These are phyloP conservation scores for Chlorophyllum brunneum DNA, from an alignment of 768 basidiomycete genomes.

Conservation along the genomic window DNA sequence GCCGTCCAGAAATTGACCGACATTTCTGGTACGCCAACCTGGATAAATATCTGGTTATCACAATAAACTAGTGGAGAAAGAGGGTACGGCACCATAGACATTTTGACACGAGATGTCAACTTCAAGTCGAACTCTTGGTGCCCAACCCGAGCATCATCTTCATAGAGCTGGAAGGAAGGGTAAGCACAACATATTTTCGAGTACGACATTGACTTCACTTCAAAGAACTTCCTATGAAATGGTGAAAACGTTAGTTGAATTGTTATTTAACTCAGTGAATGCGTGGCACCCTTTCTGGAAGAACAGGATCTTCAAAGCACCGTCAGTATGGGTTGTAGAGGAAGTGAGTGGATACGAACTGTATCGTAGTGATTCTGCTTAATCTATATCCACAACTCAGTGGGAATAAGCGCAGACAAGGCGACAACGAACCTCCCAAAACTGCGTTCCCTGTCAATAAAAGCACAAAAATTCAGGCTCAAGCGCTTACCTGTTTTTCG, in stretches of 20 bases:
- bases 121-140: conserved; percentile 96
- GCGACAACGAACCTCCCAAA: conserved; percentile 59
- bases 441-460: conserved; percentile 33
- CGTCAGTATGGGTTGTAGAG: conserved; percentile 14
- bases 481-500: conserved; percentile 69
- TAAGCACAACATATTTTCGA: background rate
- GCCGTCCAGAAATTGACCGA: conserved; percentile 93
- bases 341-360: conserved; percentile 31
- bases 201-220: conserved; percentile 37
- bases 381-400: conserved; percentile 47
- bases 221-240: conserved; percentile 65
- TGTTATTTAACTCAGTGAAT: conserved; percentile 5
- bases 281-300: conserved; percentile 88
- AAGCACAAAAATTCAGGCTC: background rate
- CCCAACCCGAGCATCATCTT: conserved; percentile 91
- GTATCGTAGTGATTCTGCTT: conserved; percentile 98
- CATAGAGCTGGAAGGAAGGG: conserved; percentile 60
- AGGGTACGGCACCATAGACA: conserved; percentile 80
- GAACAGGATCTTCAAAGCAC: conserved; percentile 65
- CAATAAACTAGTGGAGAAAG: background rate
- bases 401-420: background rate
- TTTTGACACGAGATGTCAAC: conserved; percentile 88
- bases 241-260: background rate
- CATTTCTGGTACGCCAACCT: conserved; percentile 95
- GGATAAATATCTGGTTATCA: background rate